Conservation (phyloP, 208 protist genomes). For the Crithidia fasciculata region DNA sequence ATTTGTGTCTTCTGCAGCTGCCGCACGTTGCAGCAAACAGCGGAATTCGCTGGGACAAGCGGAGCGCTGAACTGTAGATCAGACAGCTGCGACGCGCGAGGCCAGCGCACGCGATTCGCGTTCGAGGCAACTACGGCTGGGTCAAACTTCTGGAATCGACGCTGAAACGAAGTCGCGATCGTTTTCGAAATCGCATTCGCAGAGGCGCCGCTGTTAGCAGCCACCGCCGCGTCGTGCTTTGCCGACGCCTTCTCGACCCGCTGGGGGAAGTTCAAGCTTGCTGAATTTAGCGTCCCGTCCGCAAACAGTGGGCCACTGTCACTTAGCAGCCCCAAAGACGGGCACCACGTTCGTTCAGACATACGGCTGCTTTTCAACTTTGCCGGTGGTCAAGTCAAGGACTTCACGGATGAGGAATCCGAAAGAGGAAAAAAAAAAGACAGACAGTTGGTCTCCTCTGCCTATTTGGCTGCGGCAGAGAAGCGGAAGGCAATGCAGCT, state of each 20-base stretch:
- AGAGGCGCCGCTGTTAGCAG: constrained; percentile 48
- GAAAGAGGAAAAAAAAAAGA: too few species aligned
- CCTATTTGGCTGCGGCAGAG: too few species aligned
- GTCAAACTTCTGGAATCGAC: constrained; percentile 44
- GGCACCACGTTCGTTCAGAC: constrained; percentile 28
- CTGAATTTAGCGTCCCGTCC: background rate
- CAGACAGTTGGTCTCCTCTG: too few species aligned
- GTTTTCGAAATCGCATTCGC: constrained; percentile 34
- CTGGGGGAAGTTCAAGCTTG: background rate
- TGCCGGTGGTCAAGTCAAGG: background rate
- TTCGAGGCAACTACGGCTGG: constrained; percentile 61
- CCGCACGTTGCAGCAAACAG: constrained; percentile 2
- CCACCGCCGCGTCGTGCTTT: constrained; percentile 41
- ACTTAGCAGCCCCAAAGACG: constrained; percentile 1
- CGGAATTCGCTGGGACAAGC: background rate
- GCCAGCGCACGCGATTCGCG: constrained; percentile 53
- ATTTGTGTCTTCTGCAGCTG: constrained; percentile 4
- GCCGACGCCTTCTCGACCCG: background rate
- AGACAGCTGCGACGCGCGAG: constrained; percentile 13
- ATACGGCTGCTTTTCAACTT: background rate
- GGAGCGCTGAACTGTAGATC: background rate
- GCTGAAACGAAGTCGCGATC: constrained; percentile 28
- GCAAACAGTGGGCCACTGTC: background rate
- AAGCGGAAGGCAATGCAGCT: too few species aligned
- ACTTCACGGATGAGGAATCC: background rate